Base-by-base conservation (phyloP, 345 rosid species). In the Bretschneidera sinensis region DNA sequence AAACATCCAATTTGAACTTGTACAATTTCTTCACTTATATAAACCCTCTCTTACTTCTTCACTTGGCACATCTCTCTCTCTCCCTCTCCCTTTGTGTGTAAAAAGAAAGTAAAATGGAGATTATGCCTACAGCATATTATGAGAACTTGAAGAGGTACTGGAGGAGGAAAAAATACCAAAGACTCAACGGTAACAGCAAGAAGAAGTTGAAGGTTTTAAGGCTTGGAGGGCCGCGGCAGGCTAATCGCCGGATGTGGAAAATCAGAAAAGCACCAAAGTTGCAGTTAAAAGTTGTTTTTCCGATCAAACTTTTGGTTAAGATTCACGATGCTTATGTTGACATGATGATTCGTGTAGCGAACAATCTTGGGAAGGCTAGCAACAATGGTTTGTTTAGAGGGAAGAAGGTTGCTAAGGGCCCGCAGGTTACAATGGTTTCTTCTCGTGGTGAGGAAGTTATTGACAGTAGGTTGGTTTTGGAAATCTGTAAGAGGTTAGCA, bases 81-180 rank as follows among this genome's bases (percentile, higher is more conserved):
- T 48, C 23, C n/a, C 19, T 24, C 17, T 19, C 1, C 6, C 9
- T 17, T 22, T 3, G 17, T 15, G 50, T 17, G 7, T 19, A 16
- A 1, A 1, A 1, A 11, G 13, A 17, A n/a, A 51, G 24, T n/a
- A 21, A 49, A 43, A 80, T 71, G 84, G 71, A 67, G 51, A 54
- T 60, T 3, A 54, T 60, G 24, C 47, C 69, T 2, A 43, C 54
- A 24, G 55, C 65, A 0, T 67, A 7, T 21, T 67, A 54, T 31
- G 68, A 72, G 17, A 68, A 23, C 66, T 22, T 75, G 69, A 78
- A 81, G 71, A 78, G 83, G 65, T 57, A n/a, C 33, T 67, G 79
- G 78, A 74, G 76, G 59, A 72, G 79, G 51, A 81, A 59, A 54
- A 66, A 65, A 51, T 78, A 78, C 71, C 77, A 71, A 20, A 73